phyloP scores from a whole-genome alignment of 2,329 filamentous ascomycete species.

The Magnaporthiopsis incrustans region DNA sequence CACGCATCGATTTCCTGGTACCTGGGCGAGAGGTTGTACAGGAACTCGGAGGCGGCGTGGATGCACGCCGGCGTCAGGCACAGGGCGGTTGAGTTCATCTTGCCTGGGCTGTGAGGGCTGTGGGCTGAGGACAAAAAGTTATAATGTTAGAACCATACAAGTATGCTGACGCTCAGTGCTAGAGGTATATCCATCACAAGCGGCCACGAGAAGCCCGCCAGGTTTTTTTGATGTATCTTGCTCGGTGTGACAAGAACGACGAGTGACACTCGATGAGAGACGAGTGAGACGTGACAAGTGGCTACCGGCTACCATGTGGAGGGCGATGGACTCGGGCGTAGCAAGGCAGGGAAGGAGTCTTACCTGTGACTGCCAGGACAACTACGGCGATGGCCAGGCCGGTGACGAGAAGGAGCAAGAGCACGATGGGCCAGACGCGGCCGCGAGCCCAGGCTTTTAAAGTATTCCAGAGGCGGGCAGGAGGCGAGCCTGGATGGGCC shows the following conservation, averaged over 20 bases:
- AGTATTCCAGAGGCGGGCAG: constrained; percentile 2
- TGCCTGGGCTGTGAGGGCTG: neutral
- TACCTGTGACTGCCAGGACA: constrained; percentile 3
- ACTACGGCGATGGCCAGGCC: constrained; percentile 11
- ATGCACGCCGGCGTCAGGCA: constrained; percentile 55
- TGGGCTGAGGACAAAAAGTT: neutral
- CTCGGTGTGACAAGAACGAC: neutral
- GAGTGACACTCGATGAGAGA: neutral
- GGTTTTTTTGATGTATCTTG: neutral
- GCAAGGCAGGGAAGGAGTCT: neutral
- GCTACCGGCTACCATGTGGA: neutral
- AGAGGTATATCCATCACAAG: neutral
- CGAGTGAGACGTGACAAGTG: neutral
- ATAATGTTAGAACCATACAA: neutral
- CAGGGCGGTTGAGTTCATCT: constrained; percentile 18
- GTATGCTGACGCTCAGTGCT: neutral
- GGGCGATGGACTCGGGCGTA: neutral
- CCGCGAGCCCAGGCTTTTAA: constrained; percentile 4
- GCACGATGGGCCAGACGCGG: neutral
- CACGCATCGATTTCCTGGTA: constrained; percentile 60
- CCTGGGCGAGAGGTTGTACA: constrained; percentile 51
- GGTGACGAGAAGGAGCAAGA: constrained; percentile 7
- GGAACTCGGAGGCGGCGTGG: constrained; percentile 53
- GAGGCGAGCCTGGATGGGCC: neutral
- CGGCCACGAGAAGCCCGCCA: neutral